These are phyloP conservation scores for Podospora sp. DNA, from an alignment of 495 filamentous ascomycete species.

Conservation along the genomic window DNA sequence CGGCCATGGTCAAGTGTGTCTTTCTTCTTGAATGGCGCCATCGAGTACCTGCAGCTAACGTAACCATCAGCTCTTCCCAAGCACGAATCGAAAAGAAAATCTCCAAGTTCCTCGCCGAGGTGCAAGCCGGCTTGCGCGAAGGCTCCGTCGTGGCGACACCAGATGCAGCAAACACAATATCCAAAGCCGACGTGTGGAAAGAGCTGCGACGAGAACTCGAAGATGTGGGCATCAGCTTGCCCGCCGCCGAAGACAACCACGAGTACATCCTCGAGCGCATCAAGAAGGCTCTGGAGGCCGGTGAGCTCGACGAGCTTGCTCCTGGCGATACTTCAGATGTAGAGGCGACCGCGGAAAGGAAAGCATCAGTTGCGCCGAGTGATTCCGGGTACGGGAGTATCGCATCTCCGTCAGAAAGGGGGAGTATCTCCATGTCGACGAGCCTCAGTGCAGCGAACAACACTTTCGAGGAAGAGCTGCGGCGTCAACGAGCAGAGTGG, in stretches of 20 bases:
- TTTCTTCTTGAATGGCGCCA: background rate
- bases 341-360: background rate
- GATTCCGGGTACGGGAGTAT: constrained; percentile 16
- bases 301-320: constrained; percentile 31
- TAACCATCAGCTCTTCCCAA: constrained; percentile 27
- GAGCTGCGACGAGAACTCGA: constrained; percentile 41
- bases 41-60: no score
- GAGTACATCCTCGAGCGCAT: constrained; percentile 38
- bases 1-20: constrained; percentile 30
- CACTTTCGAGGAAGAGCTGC: constrained; percentile 27
- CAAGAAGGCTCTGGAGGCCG: constrained; percentile 27
- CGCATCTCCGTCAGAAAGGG: constrained; percentile 20
- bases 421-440: constrained; percentile 19
- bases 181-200: constrained; percentile 38
- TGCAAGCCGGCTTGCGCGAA: constrained; percentile 40
- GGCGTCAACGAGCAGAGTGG: constrained; percentile 20
- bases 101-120: constrained; percentile 41
- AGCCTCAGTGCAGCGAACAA: constrained; percentile 25
- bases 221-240: constrained; percentile 39
- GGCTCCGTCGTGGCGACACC: constrained; percentile 35
- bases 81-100: constrained; percentile 37
- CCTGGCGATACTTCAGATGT: background rate
- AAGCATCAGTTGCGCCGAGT: constrained; percentile 6
- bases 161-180: constrained; percentile 32
- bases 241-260: constrained; percentile 37